Evolutionary conservation across 208 protist species (phyloP), one percentile per base, ranked within the genome.

Genomic region (Leptomonas pyrrhocoris): DNA sequence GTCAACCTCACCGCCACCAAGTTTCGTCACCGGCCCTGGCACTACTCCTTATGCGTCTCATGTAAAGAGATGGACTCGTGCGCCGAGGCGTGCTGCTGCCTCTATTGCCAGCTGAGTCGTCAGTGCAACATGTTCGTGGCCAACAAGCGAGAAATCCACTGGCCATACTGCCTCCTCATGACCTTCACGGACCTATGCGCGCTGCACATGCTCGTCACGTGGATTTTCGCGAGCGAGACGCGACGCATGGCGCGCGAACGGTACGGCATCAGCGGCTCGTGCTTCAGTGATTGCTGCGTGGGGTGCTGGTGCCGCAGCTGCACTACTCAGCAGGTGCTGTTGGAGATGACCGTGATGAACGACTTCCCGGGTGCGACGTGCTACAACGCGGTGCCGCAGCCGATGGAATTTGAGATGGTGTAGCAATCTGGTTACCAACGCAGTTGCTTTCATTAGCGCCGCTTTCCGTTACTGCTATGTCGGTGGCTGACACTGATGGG

Each of bases 291-390:
- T 46, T 80, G 66, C 61, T 77, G 74, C 45, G 46, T 49, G 3
- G 63, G 42, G 1, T 84, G 15, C 23, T 88, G 71, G 28, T 94
- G 83, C 49, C 38, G 51, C 13, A 51, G 15, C n/a, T 91, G 88
- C 51, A 62, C 50, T 0, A 49, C 85, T 23, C 81, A 89, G 67
- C 88, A 90, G 62, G 69, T 80, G 40, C 62, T 90, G 73, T 50
- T 86, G 27, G 85, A 91, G 77, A 84, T 94, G 83, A 85, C 80
- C 1, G 56, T 62, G 6, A 73, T 80, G 73, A 78, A 80, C 18
- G 77, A 84, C 12, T 91, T 89, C 49, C 88, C 85, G 23, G 84
- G 85, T 21, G 89, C 84, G 27, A 75, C 60, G 13, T 84, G 74
- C 67, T 88, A 83, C 68, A 65, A 76, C 21, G 59, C 51, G 21